These are phyloP conservation scores for Sphagnurus paluster DNA, from an alignment of 1,284 basidiomycete species.

Conservation along the genomic window DNA sequence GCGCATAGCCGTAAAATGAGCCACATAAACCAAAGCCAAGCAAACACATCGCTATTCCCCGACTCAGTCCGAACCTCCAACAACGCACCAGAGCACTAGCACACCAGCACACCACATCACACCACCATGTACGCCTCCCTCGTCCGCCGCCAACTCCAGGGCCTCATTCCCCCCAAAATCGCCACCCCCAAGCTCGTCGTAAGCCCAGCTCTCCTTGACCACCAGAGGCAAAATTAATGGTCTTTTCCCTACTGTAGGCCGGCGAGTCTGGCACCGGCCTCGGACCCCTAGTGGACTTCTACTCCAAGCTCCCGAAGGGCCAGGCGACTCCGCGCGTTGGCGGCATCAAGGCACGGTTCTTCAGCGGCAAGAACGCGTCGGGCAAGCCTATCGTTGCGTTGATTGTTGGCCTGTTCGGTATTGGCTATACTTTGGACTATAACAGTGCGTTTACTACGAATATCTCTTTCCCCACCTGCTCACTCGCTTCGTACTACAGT, in stretches of 20 bases:
- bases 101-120: no score
- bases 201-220: slow-evolving; percentile 31
- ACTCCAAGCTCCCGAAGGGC: slow-evolving; percentile 89
- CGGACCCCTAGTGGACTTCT: slow-evolving; percentile 87
- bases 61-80: slow-evolving; percentile 33
- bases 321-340: slow-evolving; percentile 60
- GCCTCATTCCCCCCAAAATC: slow-evolving; percentile 92
- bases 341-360: slow-evolving; percentile 79
- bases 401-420: slow-evolving; percentile 75
- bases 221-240: background rate
- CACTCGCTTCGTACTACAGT: slow-evolving; percentile 41
- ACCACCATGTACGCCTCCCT: slow-evolving; percentile 78
- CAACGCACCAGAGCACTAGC: no score
- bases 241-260: slow-evolving; percentile 42
- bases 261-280: slow-evolving; percentile 82
- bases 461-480: slow-evolving; percentile 4
- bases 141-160: slow-evolving; percentile 77
- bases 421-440: slow-evolving; percentile 91
- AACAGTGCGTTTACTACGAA: slow-evolving; percentile 76
- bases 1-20: no score
- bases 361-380: slow-evolving; percentile 84
- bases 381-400: slow-evolving; percentile 73
- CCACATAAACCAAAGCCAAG: slow-evolving; percentile 13
- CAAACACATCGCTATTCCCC: slow-evolving; percentile 22
- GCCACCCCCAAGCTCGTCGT: slow-evolving; percentile 89